phyloP scores from a whole-genome alignment of 1,284 basidiomycete species.

The Naganishia cerealis region DNA sequence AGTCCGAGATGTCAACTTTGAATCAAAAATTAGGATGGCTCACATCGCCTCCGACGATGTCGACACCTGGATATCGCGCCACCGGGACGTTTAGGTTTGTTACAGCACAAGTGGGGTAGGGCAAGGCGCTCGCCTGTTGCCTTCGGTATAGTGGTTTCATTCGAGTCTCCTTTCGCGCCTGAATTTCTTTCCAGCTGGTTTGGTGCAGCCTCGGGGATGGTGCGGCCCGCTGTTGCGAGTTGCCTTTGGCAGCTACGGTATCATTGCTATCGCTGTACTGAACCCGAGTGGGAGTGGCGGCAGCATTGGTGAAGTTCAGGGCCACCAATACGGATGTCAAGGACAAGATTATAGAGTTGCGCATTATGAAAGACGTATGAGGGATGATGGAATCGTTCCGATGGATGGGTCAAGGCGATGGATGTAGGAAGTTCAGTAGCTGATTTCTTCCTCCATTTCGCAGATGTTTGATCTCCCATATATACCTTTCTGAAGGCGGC shows the following conservation, averaged over 20 bases:
- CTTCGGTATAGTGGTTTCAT: slow-evolving; percentile 16
- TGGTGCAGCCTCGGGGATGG: slow-evolving; percentile 8
- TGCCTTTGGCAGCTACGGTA: neutral
- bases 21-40: neutral
- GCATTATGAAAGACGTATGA: neutral
- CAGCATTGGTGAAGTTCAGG: neutral
- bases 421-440: neutral
- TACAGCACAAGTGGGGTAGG: neutral
- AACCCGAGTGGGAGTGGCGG: slow-evolving; percentile 4
- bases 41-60: slow-evolving; percentile 13
- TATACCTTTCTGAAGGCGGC: too few relatives aligned
- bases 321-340: slow-evolving; percentile 1
- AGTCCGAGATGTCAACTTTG: neutral
- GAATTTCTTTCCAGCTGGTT: slow-evolving; percentile 20
- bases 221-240: neutral
- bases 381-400: neutral
- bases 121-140: slow-evolving; percentile 6
- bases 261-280: neutral
- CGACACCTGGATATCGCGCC: slow-evolving; percentile 10
- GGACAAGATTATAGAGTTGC: neutral
- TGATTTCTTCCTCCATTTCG: too few relatives aligned
- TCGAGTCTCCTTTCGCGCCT: slow-evolving; percentile 6
- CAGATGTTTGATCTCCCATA: too few relatives aligned
- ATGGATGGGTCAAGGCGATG: too few relatives aligned
- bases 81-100: neutral